phyloP scores from a whole-genome alignment of 176 grass and related monocot genomes.

The Eragrostis nindensis region DNA sequence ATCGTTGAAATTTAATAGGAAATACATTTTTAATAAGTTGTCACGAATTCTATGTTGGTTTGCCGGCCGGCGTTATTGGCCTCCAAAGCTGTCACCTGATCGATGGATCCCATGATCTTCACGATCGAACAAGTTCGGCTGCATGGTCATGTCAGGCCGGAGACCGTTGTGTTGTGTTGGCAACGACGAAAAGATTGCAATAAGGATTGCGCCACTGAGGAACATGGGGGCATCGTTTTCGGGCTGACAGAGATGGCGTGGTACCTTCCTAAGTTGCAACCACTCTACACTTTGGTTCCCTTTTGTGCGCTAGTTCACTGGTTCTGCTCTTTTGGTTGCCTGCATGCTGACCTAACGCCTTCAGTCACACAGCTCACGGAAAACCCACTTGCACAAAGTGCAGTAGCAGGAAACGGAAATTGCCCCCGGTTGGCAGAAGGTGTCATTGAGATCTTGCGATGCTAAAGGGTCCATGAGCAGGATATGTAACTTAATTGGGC shows the following conservation, averaged over 20 bases:
- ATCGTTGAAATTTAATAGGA: too few species aligned
- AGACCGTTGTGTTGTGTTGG: background rate
- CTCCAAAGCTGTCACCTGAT: background rate
- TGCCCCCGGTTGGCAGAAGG: too few species aligned
- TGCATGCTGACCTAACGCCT: background rate
- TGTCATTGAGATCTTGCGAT: too few species aligned
- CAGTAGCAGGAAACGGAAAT: too few species aligned
- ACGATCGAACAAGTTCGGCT: background rate
- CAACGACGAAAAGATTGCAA: background rate
- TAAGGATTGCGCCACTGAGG: background rate
- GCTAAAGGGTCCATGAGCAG: too few species aligned
- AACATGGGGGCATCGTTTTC: background rate
- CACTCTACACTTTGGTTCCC: background rate
- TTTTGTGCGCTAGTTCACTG: background rate
- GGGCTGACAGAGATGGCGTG: background rate
- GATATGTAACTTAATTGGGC: too few species aligned
- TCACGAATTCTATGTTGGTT: background rate
- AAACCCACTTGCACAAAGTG: background rate
- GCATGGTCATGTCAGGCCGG: background rate
- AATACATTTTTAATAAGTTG: too few species aligned
- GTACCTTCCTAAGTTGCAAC: background rate
- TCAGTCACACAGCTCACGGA: background rate
- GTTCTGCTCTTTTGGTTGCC: background rate
- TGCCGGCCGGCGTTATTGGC: constrained; percentile 13
- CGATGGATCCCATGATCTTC: background rate